phyloP scores from a whole-genome alignment of 768 basidiomycete species.

The Russula griseocarnosa region DNA sequence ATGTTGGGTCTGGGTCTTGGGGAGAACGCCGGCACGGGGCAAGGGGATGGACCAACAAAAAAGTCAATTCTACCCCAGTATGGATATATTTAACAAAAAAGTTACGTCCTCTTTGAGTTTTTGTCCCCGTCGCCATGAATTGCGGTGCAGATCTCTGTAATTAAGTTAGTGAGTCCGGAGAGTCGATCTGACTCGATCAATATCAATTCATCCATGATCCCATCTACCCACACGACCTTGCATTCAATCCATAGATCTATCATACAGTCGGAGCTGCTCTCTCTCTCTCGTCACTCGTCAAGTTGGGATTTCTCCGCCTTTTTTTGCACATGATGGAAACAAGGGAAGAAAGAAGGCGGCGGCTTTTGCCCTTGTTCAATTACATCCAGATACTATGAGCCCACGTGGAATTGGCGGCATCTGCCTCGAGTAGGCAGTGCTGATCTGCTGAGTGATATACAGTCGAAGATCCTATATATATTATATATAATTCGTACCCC shows the following conservation, averaged over 20 bases:
- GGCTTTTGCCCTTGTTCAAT: too few relatives aligned
- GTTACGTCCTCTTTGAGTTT: slow-evolving; percentile 12
- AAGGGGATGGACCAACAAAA: neutral
- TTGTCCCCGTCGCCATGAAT: neutral
- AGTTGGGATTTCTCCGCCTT: neutral
- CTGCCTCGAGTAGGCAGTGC: neutral
- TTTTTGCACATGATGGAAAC: neutral
- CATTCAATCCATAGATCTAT: too few relatives aligned
- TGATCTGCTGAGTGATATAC: neutral
- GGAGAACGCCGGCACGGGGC: too few relatives aligned
- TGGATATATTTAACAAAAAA: slow-evolving; percentile 16
- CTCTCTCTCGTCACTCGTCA: neutral
- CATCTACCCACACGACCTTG: too few relatives aligned
- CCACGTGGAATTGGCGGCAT: neutral
- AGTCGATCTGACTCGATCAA: neutral
- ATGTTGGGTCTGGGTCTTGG: too few relatives aligned
- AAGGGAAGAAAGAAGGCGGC: neutral
- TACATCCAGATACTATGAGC: neutral
- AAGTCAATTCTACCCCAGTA: slow-evolving; percentile 14
- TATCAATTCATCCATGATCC: neutral
- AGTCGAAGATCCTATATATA: too few relatives aligned
- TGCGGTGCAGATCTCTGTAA: neutral
- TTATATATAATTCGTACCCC: too few relatives aligned
- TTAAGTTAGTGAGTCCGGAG: too few relatives aligned
- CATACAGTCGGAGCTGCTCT: too few relatives aligned